Percentiles rank a stretch among this genome's conserved stretches.
Evolutionary conservation across 768 basidiomycete genomes (phyloP).

Genomic region (Botryobasidium botryosum): DNA sequence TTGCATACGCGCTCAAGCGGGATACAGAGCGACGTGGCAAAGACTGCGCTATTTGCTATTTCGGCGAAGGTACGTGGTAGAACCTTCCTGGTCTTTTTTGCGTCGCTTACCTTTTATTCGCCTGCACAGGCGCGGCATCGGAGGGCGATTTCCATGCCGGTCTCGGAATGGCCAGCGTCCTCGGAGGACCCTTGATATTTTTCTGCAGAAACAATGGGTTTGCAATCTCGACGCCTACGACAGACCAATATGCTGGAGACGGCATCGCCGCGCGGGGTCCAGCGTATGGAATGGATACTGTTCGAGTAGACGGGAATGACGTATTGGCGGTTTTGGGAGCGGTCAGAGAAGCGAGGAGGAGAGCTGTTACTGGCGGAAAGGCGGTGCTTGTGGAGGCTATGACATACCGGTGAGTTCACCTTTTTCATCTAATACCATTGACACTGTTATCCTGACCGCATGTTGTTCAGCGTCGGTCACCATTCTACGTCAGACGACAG

Average conservation of each 20-base stretch:
- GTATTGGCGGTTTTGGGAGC: conserved; percentile 65
- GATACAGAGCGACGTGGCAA: conserved; percentile 47
- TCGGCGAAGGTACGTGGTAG: conserved; percentile 56
- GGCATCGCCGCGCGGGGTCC: conserved; percentile 86
- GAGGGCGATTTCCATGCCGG: conserved; percentile 96
- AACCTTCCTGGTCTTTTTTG: not conserved
- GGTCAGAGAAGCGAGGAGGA: conserved; percentile 49
- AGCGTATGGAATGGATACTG: conserved; percentile 80
- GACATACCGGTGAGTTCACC: conserved; percentile 53
- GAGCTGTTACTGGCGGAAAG: conserved; percentile 60
- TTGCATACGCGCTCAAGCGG: conserved; percentile 75
- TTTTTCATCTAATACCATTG: not conserved
- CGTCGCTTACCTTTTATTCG: not conserved
- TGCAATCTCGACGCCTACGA: conserved; percentile 82
- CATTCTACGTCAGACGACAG: conserved; percentile 94
- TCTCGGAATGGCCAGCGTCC: conserved; percentile 23
- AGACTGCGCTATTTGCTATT: conserved; percentile 74
- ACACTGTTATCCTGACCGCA: not conserved
- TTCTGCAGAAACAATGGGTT: conserved; percentile 51
- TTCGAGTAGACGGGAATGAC: conserved; percentile 91
- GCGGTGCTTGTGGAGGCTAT: conserved; percentile 80
- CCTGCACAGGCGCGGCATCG: conserved; percentile 42
- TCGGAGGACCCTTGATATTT: conserved; percentile 21
- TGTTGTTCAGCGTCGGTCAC: conserved; percentile 54
- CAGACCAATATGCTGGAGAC: conserved; percentile 83